Percentiles rank a stretch among this genome's conserved stretches.
phyloP scores from a whole-genome alignment of 345 rosid genomes.

The Hypericum androsaemum region DNA sequence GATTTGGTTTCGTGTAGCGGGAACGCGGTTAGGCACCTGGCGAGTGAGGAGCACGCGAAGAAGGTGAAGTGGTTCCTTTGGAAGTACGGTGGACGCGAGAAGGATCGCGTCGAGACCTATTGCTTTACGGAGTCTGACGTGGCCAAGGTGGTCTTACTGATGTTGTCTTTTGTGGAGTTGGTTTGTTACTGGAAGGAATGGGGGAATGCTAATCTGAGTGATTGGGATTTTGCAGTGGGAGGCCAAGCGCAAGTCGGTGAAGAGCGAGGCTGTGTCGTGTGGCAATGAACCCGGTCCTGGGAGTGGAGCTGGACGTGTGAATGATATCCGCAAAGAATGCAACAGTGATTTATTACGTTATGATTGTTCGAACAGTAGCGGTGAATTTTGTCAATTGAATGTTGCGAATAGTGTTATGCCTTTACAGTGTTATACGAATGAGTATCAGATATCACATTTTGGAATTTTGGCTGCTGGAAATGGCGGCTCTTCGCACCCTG shows the following conservation, averaged over 20 bases:
- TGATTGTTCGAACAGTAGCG: constrained; percentile 37
- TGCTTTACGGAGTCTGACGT: constrained; percentile 44
- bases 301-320: constrained; percentile 29
- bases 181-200: background rate
- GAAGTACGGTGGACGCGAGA: constrained; percentile 49
- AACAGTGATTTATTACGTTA: constrained; percentile 29
- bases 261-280: constrained; percentile 31
- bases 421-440: constrained; percentile 71
- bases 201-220: background rate
- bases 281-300: constrained; percentile 23
- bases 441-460: constrained; percentile 70
- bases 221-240: constrained; percentile 46
- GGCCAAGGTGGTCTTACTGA: constrained; percentile 42
- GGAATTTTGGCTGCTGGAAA: constrained; percentile 30
- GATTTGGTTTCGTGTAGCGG: constrained; percentile 25
- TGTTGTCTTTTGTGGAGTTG: background rate
- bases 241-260: constrained; percentile 43
- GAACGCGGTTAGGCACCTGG: constrained; percentile 63
- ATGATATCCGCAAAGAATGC: constrained; percentile 73
- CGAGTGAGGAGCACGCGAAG: constrained; percentile 57
- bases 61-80: constrained; percentile 71
- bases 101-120: constrained; percentile 45
- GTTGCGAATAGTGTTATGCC: constrained; percentile 66
- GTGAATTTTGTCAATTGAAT: constrained; percentile 28
- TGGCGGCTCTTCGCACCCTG: constrained; percentile 25